Conservation (phyloP, 768 basidiomycete species). For the Tulasnella sp. region DNA sequence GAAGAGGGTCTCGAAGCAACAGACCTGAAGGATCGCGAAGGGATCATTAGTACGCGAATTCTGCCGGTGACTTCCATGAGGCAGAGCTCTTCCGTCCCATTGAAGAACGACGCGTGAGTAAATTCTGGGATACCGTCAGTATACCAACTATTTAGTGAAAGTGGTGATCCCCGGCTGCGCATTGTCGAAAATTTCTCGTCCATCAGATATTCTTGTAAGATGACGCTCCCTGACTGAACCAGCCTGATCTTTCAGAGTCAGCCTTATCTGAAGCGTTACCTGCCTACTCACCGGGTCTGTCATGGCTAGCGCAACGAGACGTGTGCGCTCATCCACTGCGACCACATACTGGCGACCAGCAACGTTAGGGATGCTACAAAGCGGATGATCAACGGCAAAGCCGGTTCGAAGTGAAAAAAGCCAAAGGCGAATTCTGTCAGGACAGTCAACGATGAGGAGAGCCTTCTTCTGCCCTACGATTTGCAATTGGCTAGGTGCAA, state of each 20-base stretch:
- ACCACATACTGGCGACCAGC: conserved; percentile 39
- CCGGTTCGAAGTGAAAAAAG: background rate
- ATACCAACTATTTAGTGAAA: conserved; percentile 43
- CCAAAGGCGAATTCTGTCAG: background rate
- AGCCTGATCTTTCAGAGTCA: too few species aligned
- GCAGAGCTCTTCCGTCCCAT: conserved; percentile 46
- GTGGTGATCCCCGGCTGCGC: conserved; percentile 37
- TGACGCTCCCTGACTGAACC: background rate
- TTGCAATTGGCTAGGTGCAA: background rate
- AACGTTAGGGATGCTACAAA: background rate
- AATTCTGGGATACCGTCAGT: conserved; percentile 27
- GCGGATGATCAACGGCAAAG: background rate
- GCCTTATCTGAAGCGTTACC: background rate
- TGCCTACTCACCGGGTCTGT: background rate
- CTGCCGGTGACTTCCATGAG: conserved; percentile 40
- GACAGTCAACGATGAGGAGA: conserved; percentile 2
- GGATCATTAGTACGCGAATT: conserved; percentile 47
- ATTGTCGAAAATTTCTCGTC: conserved; percentile 38
- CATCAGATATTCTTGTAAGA: conserved; percentile 32
- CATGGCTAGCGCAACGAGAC: conserved; percentile 34
- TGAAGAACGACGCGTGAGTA: conserved; percentile 38
- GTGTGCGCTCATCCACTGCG: conserved; percentile 47
- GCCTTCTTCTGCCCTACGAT: background rate
- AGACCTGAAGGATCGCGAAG: conserved; percentile 49
- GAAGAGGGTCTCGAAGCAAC: conserved; percentile 13